These are phyloP conservation scores for Schizophyllum amplum DNA, from an alignment of 1,284 basidiomycete genomes.

Conservation along the genomic window DNA sequence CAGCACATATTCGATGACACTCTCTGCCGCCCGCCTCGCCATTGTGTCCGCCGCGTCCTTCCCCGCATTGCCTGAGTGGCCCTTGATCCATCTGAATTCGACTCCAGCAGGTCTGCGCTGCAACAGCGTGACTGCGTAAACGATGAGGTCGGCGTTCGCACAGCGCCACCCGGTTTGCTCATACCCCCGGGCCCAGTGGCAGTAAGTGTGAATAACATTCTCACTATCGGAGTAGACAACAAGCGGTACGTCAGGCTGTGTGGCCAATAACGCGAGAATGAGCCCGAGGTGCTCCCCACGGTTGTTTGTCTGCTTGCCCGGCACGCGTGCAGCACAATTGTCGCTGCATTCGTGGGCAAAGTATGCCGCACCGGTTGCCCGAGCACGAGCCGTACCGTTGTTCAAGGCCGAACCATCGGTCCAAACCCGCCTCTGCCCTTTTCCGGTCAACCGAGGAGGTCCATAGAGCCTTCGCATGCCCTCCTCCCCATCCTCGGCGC, in stretches of 20 bases:
- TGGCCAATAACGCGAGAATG: background rate
- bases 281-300: constrained; percentile 1
- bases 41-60: constrained; percentile 4
- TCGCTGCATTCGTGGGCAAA: background rate
- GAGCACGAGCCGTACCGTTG: background rate
- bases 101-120: background rate
- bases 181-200: background rate
- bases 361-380: background rate
- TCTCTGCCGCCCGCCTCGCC: background rate
- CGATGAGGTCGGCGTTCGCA: constrained; percentile 1
- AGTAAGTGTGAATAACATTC: background rate
- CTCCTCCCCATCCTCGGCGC: no score
- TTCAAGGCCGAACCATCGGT: background rate
- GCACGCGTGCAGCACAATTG: background rate
- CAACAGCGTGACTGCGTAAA: background rate
- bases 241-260: background rate
- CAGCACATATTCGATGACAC: no score
- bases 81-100: background rate
- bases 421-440: background rate
- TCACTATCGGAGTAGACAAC: background rate
- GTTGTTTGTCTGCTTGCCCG: constrained; percentile 3
- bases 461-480: no score
- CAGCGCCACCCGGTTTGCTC: constrained; percentile 1
- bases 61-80: background rate
- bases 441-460: no score